Evolutionary conservation across 23 red algal genomes (phyloP), one percentile per base, ranked within the genome.

Genomic region (Chondrus crispus): DNA sequence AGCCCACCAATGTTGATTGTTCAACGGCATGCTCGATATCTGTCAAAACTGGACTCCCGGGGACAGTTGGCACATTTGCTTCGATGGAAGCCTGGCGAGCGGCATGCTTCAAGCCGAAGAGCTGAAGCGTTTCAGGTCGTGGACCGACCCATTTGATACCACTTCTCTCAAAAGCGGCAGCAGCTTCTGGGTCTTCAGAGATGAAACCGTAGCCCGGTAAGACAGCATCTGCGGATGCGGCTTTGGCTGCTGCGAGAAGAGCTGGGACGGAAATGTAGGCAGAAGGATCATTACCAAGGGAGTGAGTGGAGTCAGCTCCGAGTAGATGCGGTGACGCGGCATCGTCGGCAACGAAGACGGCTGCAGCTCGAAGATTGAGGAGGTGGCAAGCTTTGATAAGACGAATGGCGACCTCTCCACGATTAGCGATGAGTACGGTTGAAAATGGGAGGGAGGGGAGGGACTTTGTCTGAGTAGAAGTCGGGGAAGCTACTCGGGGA

Each of bases 121-220:
- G 47, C 16, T 48, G 45, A 24, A 96, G 86, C 37, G 88, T 72
- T 26, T 96, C 57, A n/a, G 94, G 39, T 7, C 74, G 46, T n/a
- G 94, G 94, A 11, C 94, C 94, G 18, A 91, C 62, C 85, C 87
- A 98, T 2, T 47, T 54, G 60, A 98, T 95, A 20, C 85, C 88
- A 24, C 62, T 48, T 19, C 51, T 62, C 77, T 55, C 84, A 76
- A 94, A 95, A 16, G 92, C 93, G 8, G 72, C 75, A 6, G 82
- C 96, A 28, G 84, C 84, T 33, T 84, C 52, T 18, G 82, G 47
- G 30, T 95, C 80, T 49, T 98, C 96, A 2, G 80, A 78, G 46
- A 98, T 58, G 84, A 98, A 98, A 33, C 96, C 96, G 63, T 98
- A 98, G 24, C 96, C 96, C 45, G 96, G 96, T 20, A 90, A 80